phyloP scores from a whole-genome alignment of 2,329 filamentous ascomycete genomes.

The Aspergillus quadricinctus region DNA sequence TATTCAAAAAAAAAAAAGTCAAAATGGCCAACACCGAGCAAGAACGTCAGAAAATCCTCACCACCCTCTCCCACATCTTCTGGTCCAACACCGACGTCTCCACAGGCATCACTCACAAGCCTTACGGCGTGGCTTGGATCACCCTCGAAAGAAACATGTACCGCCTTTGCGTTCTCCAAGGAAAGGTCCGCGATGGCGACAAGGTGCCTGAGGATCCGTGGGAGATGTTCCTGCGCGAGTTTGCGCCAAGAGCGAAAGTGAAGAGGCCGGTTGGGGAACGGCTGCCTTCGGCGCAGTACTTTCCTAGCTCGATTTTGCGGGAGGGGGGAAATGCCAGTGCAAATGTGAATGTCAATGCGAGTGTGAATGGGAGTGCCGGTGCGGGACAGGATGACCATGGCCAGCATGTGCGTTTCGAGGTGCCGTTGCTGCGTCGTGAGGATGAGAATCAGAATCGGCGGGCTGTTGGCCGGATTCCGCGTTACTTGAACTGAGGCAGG shows the following conservation, averaged over 20 bases:
- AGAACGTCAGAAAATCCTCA: slow-evolving; percentile 4
- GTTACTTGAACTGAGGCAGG: not conserved
- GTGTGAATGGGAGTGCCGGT: not conserved
- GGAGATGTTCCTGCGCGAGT: slow-evolving; percentile 6
- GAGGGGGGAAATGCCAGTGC: too few species aligned
- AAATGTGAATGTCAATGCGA: not conserved
- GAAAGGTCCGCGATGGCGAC: not conserved
- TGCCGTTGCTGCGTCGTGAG: not conserved
- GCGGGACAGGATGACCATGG: not conserved
- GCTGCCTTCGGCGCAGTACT: not conserved
- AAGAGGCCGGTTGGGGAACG: too few species aligned
- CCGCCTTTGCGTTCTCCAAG: slow-evolving; percentile 9
- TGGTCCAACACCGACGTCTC: slow-evolving; percentile 2
- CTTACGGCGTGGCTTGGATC: slow-evolving; percentile 6
- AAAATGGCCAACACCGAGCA: slow-evolving; percentile 3
- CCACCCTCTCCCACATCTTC: not conserved
- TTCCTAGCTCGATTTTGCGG: slow-evolving; percentile 1
- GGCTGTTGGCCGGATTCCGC: not conserved
- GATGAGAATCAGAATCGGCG: not conserved
- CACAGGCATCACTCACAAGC: slow-evolving; percentile 5
- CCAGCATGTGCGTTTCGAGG: not conserved
- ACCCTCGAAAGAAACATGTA: slow-evolving; percentile 1
- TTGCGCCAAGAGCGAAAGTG: not conserved
- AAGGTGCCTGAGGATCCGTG: slow-evolving; percentile 6
- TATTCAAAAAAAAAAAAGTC: too few species aligned